phyloP scores from a whole-genome alignment of 352 stramenopile genomes.

The Blastocystis sp. region DNA sequence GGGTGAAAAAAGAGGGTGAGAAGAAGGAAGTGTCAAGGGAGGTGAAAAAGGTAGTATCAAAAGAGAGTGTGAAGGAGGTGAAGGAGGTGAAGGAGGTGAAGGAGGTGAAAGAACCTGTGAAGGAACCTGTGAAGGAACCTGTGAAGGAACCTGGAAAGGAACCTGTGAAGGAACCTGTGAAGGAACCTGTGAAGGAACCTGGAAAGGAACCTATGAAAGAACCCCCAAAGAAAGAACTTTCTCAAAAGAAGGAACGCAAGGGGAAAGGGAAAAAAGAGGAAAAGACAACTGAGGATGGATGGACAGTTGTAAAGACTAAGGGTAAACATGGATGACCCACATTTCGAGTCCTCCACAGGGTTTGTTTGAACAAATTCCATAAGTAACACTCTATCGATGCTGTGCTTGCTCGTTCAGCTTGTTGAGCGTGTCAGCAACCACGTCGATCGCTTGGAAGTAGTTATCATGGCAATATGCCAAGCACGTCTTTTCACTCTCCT shows the following conservation, averaged over 20 bases:
- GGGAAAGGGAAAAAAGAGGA: background rate
- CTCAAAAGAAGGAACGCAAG: background rate
- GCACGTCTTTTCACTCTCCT: slow-evolving; percentile 1
- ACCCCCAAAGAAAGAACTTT: background rate
- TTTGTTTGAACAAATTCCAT: background rate
- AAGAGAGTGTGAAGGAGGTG: background rate
- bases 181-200: background rate
- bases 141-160: background rate
- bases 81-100: background rate
- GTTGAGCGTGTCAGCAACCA: slow-evolving; percentile 8
- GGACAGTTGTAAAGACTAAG: background rate
- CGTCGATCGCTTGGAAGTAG: slow-evolving; percentile 26
- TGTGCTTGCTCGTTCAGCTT: background rate
- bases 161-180: too few species aligned
- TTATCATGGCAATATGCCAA: slow-evolving; percentile 23
- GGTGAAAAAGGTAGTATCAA: background rate
- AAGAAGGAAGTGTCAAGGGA: background rate
- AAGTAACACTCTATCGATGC: background rate
- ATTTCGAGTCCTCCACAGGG: background rate
- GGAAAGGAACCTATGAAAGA: background rate
- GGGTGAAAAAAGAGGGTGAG: background rate
- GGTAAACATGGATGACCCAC: background rate
- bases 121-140: background rate
- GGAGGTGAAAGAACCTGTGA: background rate
- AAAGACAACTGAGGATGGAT: background rate